Base-by-base conservation (phyloP, 1,139 yeast species). In the Pichia sorboxylosa region DNA sequence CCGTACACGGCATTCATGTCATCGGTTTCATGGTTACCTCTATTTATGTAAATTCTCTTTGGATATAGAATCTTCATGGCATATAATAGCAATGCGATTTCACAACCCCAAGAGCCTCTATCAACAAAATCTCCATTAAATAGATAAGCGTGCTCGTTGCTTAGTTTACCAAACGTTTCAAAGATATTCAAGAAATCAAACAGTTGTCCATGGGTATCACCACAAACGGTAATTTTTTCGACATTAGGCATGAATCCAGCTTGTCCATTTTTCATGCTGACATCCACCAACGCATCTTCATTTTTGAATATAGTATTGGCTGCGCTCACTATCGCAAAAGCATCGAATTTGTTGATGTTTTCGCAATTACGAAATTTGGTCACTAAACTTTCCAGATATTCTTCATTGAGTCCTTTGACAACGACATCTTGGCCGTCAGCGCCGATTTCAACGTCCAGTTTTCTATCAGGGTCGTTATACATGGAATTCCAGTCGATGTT, bases 111-210 rank as follows among this genome's bases (percentile, higher is more conserved):
- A 6, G 94, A 82, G 2, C 99, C 99, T 51, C 99, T 69, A 37
- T 90, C 99, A 5, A 90, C 98, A 58, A 90, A 90, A 58, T 92
- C 98, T 30, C 99, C 98, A 51, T 90, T 90, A 62, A 90, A 87
- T 36, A 90, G 59, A 52, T 82, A 90, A 13, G 75, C 66, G 55
- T 87, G 96, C 3, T 55, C 44, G n/a, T 65, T 63, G 1, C 64
- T 55, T 16, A 74, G 78, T 39, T 59, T 55, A 6, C 98, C 98
- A 49, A 75, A 85, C 29, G 55, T 64, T 28, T 66, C 55, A 55
- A 90, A 90, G 33, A 90, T 66, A 52, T 87, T 80, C 49, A 87
- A 59, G 31, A 90, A 73, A 52, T 90, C 98, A 50, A 70, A 90
- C 52, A 81, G 85, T 55, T 90, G 98, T 24, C 99, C 99, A 52